Evolutionary conservation across 768 basidiomycete species (phyloP).

Genomic region (Leccinum disarticulatum): DNA sequence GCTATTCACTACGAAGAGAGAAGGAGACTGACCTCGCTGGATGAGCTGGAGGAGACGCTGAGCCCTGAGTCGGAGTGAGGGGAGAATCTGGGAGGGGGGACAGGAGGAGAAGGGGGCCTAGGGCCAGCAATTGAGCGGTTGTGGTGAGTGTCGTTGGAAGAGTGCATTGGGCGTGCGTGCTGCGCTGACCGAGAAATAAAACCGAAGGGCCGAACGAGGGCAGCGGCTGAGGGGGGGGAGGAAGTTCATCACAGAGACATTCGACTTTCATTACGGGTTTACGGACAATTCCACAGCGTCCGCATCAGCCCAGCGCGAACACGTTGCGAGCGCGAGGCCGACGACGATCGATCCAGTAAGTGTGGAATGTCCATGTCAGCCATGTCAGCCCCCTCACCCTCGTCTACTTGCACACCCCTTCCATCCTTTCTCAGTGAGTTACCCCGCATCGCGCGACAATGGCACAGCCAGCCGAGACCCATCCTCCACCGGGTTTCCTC

Average conservation of each 20-base stretch:
- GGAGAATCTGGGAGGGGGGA: background rate
- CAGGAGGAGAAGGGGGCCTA: background rate
- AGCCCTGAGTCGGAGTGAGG: slow-evolving; percentile 32
- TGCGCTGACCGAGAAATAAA: slow-evolving; percentile 11
- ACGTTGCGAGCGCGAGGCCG: slow-evolving; percentile 19
- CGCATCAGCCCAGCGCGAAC: slow-evolving; percentile 3
- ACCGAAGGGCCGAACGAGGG: background rate
- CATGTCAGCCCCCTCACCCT: slow-evolving; percentile 7
- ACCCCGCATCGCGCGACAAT: slow-evolving; percentile 2
- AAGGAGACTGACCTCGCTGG: slow-evolving; percentile 30
- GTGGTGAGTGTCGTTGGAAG: slow-evolving; percentile 19
- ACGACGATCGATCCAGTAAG: slow-evolving; percentile 14
- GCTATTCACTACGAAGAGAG: slow-evolving; percentile 1
- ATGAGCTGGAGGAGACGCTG: slow-evolving; percentile 32
- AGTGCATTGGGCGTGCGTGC: slow-evolving; percentile 19
- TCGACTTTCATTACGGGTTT: background rate
- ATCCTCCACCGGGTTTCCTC: slow-evolving; percentile 10
- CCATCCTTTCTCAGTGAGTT: background rate
- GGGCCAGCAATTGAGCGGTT: slow-evolving; percentile 2
- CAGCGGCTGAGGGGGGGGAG: background rate
- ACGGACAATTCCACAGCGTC: background rate
- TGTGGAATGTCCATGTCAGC: background rate
- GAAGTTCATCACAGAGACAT: background rate
- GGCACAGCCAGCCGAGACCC: background rate
- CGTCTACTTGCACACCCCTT: background rate